phyloP scores from a whole-genome alignment of 2,329 filamentous ascomycete species.

The Escovopsis sp. region DNA sequence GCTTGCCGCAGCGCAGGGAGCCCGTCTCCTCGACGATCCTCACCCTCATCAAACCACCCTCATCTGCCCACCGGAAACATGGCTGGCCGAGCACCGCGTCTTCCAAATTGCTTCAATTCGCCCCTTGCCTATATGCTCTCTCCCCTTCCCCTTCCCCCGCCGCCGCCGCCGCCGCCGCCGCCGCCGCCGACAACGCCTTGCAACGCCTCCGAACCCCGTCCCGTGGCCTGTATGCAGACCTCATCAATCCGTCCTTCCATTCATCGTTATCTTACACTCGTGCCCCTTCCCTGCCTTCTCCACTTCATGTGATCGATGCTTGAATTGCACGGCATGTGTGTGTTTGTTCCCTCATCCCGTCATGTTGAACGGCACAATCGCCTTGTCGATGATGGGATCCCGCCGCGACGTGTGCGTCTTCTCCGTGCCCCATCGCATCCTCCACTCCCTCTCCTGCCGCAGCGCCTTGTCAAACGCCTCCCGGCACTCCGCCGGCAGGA shows the following conservation, averaged over 20 bases:
- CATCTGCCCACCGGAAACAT: too few species aligned
- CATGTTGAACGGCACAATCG: slow-evolving; percentile 44
- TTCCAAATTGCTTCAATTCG: slow-evolving; percentile 1
- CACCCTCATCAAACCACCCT: too few species aligned
- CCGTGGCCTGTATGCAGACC: too few species aligned
- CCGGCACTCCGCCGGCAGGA: slow-evolving; percentile 56
- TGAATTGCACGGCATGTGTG: too few species aligned
- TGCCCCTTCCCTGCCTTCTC: not conserved
- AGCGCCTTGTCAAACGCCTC: slow-evolving; percentile 56
- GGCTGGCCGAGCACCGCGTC: too few species aligned
- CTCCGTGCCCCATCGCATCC: slow-evolving; percentile 59
- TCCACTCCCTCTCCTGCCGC: slow-evolving; percentile 55
- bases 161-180: not conserved
- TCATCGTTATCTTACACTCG: slow-evolving; percentile 1
- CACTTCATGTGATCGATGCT: not conserved
- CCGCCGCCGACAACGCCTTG: slow-evolving; percentile 13
- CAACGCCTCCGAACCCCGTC: slow-evolving; percentile 2
- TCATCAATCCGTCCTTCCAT: not conserved
- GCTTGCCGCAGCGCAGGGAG: not conserved
- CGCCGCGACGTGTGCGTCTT: slow-evolving; percentile 36
- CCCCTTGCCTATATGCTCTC: not conserved
- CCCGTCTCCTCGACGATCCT: too few species aligned
- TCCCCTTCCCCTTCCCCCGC: not conserved
- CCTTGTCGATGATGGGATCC: slow-evolving; percentile 46
- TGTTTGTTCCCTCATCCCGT: slow-evolving; percentile 10